These are phyloP conservation scores for Candida boleticola DNA, from an alignment of 805 yeast species.

Conservation along the genomic window DNA sequence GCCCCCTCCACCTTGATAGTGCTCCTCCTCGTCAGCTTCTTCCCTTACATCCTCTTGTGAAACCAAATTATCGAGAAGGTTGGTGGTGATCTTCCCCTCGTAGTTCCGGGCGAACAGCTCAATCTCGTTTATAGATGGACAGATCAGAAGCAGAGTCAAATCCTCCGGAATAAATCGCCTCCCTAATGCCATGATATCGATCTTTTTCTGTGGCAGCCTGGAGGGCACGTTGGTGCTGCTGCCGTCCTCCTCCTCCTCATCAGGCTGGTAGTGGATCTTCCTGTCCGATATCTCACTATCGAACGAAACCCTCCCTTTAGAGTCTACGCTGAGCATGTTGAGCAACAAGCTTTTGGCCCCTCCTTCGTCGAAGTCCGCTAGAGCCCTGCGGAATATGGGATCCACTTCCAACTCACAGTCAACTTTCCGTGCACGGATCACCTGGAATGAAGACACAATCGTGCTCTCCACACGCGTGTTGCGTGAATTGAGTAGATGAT, in stretches of 20 bases:
- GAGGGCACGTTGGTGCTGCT: conserved; percentile 1
- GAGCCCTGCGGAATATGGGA: conserved; percentile 27
- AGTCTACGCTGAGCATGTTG: conserved; percentile 23
- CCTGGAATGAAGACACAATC: conserved; percentile 21
- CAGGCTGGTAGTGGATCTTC: background rate
- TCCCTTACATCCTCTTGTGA: background rate
- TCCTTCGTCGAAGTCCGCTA: conserved; percentile 30
- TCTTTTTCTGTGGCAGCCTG: conserved; percentile 15
- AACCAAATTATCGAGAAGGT: background rate
- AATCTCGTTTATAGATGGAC: conserved; percentile 1
- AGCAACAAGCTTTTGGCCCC: conserved; percentile 28
- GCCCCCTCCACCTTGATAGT: background rate
- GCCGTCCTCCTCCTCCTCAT: background rate
- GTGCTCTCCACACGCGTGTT: conserved; percentile 32
- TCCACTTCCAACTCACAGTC: conserved; percentile 25
- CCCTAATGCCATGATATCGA: conserved; percentile 21
- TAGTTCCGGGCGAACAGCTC: background rate
- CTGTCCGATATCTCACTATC: conserved; percentile 9
- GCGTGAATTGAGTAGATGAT: background rate
- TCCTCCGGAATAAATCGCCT: conserved; percentile 1
- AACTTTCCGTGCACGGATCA: conserved; percentile 10
- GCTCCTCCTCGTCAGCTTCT: background rate
- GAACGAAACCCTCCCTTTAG: conserved; percentile 22
- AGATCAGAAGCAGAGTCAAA: background rate
- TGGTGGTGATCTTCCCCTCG: background rate